A percentile compares a stretch with the other conserved stretches of the same genome.
Conservation (phyloP, 495 filamentous ascomycete species). For the Neurospora discreta region DNA sequence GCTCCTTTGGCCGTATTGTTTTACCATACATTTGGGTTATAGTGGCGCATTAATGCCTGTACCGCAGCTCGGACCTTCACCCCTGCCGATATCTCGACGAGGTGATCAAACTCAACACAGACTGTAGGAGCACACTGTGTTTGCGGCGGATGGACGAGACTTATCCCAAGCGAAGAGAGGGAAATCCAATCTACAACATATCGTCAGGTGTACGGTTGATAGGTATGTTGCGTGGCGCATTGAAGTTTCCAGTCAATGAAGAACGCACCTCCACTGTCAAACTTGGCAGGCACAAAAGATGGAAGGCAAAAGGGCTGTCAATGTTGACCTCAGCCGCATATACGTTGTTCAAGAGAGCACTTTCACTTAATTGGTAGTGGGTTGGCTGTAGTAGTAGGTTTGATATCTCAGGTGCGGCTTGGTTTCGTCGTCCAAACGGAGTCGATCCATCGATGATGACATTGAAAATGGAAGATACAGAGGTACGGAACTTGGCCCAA, state of each 20-base stretch:
- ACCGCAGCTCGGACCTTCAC: background rate
- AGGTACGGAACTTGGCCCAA: background rate
- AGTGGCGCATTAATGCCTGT: background rate
- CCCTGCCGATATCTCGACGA: background rate
- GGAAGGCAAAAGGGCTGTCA: background rate
- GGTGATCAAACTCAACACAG: background rate
- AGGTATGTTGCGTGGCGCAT: background rate
- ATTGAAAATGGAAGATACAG: background rate
- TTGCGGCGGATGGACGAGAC: background rate
- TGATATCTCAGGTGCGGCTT: background rate
- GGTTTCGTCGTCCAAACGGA: background rate
- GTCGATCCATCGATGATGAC: background rate
- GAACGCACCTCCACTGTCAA: background rate
- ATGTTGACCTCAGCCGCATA: background rate
- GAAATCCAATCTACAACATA: background rate
- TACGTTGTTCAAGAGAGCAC: background rate
- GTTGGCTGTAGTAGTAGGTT: background rate
- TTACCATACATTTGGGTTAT: background rate
- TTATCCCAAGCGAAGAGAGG: background rate
- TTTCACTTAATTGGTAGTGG: background rate
- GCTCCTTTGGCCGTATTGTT: too few relatives aligned
- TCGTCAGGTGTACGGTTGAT: background rate
- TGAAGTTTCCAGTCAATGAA: background rate
- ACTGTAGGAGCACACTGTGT: background rate
- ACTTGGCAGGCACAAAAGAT: background rate